These are phyloP conservation scores for Tetraselmis striata DNA, from an alignment of 139 green algal genomes.

Conservation along the genomic window DNA sequence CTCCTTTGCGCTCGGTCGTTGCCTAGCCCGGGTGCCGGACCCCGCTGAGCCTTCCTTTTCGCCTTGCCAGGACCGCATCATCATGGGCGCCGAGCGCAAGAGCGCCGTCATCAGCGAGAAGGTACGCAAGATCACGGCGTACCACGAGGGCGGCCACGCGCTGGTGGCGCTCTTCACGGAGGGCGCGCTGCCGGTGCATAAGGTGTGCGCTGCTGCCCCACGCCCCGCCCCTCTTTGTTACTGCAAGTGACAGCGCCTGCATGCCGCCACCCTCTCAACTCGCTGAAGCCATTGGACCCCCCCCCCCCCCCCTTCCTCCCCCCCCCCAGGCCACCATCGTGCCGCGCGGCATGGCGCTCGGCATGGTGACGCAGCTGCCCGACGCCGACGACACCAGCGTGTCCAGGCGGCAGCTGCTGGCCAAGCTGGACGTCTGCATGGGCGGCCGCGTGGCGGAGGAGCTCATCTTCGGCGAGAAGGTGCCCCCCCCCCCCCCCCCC, in stretches of 20 bases:
- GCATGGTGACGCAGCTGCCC: conserved; percentile 88
- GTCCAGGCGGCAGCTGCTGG: conserved; percentile 82
- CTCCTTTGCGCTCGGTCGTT: too few relatives aligned
- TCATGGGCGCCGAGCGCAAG: conserved; percentile 97
- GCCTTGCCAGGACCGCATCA: conserved; percentile 76
- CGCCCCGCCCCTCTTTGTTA: conserved; percentile 84
- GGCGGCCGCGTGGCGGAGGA: conserved; percentile 90
- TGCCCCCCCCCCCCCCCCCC: too few relatives aligned
- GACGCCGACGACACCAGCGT: conserved; percentile 85
- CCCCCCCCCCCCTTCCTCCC: conserved; percentile 72
- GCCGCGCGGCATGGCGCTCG: conserved; percentile 65
- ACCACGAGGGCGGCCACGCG: conserved; percentile 96
- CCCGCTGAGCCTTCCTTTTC: too few relatives aligned
- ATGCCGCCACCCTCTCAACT: conserved; percentile 94
- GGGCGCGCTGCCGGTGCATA: conserved; percentile 81
- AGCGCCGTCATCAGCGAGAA: conserved; percentile 81
- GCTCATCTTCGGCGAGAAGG: conserved; percentile 82
- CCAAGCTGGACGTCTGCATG: conserved; percentile 96
- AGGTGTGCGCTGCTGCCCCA: conserved; percentile 68
- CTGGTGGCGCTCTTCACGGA: conserved; percentile 86
- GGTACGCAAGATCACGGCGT: conserved; percentile 82
- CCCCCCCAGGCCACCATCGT: conserved; percentile 75
- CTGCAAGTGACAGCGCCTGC: conserved; percentile 75
- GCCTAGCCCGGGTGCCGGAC: too few relatives aligned
- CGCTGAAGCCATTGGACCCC: conserved; percentile 90